Evolutionary conservation across 2,329 filamentous ascomycete genomes (phyloP), one percentile per base, ranked within the genome.

Genomic region (Fusarium irregulare): DNA sequence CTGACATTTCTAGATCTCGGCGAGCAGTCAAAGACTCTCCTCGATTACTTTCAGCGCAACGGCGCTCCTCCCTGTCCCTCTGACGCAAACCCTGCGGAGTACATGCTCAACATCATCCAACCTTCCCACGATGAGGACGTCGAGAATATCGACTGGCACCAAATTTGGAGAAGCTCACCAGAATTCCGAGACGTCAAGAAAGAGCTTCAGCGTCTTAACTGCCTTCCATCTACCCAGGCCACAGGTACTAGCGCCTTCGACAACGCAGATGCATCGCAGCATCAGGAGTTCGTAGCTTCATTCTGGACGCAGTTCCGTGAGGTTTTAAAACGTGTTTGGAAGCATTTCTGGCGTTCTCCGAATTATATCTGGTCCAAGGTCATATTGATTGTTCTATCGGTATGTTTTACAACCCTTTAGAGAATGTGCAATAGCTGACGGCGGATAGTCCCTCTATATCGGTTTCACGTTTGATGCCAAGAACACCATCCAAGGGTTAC

Each of bases 11-110:
- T 20, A 76, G 74, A 76, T 3, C 55, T 79, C 7, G 76, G 64
- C 80, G 82, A 42, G 56, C 81, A 84, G 54, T 86, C 86, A 0
- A 78, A 78, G 4, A 85, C 78, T 1, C 76, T 89, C 32, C 84
- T 84, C 2, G 79, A 78, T 27, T 89, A 89, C 75, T 92, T 93
- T 63, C 86, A 89, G 67, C 78, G 80, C 7, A 88, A 91, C 60
- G 90, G 89, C 20, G 88, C 86, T 3, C 81, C 83, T 2, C 78
- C 82, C 16, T 89, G 89, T 47, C 82, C 83, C 3, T 66, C 78
- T 0, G 82, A 85, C 4, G 88, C 87, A 5, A 92, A 92, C 64
- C 89, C 89, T 0, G 90, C 89, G 0, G 89, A 92, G 75, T 91
- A 87, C 82, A 91, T 92, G 88, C 82, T 92, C 3, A 68, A 81